A percentile compares a stretch with the other conserved stretches of the same genome.
Evolutionary conservation across 2,329 filamentous ascomycete species (phyloP).

Genomic region (Penicillium brevicompactum): DNA sequence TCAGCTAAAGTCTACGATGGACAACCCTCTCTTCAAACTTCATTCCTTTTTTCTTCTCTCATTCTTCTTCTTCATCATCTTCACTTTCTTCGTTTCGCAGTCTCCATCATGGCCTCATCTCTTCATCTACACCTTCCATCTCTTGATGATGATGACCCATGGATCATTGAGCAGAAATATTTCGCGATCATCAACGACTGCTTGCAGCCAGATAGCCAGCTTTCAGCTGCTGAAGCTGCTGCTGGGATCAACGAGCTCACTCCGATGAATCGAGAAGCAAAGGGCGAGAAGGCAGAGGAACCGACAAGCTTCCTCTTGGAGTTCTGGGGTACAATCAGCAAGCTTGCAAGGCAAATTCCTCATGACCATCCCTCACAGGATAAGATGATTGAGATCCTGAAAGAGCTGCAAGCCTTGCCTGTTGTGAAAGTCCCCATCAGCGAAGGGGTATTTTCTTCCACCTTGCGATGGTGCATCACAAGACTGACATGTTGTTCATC

Average conservation of each 20-base stretch:
- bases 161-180: slow-evolving; percentile 1
- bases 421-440: too few species aligned
- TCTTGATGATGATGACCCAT: background rate
- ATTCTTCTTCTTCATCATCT: background rate
- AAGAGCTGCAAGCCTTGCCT: background rate
- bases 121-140: background rate
- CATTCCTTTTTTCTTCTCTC: background rate
- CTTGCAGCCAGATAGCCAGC: background rate
- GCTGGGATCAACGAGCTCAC: background rate
- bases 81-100: background rate
- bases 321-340: background rate
- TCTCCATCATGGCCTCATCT: background rate
- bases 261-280: background rate
- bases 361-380: slow-evolving; percentile 1
- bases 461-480: too few species aligned
- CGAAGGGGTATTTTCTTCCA: too few species aligned
- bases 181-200: background rate
- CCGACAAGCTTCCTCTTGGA: background rate
- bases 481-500: too few species aligned
- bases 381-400: background rate
- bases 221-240: background rate
- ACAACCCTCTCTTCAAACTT: background rate
- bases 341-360: background rate
- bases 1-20: background rate
- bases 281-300: background rate